Evolutionary conservation across 2,329 filamentous ascomycete species (phyloP), one percentile per base, ranked within the genome.

Genomic region (Dothidotthia symphoricarpi): DNA sequence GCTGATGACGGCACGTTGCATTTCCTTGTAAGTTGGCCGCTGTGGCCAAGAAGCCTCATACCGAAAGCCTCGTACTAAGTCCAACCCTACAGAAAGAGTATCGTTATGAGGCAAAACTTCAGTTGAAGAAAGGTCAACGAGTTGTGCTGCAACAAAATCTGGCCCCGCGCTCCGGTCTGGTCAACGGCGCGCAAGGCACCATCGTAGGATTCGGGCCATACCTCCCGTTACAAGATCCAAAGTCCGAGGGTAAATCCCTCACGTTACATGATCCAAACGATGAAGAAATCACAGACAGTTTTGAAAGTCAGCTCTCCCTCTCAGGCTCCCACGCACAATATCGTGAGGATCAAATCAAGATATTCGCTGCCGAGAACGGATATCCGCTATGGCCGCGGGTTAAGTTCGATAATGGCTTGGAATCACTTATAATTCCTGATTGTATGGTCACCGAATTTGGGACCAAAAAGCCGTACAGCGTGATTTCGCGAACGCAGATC

Each of bases 401-500:
- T 2, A 48, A 51, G 1, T 83, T 83, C 43, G 63, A 71, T 17
- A 78, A 79, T 39, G 72, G 73, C 1, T 5, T 30, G 0, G 55
- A 45, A 2, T 58, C 63, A 2, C 71, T 72, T 1, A 76, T 83
- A 16, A 73, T 68, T 25, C 71, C 80, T 0, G 68, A 75, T 9
- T 81, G 76, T 51, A 67, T 69, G 8, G 59, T 76, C 19, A 70
- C 66, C 13, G 64, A 75, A 35, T 45, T 77, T 0, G 76, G 76
- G 2, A 63, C 71, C 28, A 55, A 64, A 2, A 14, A 55, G 32
- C 75, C 76, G 0, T 75, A 74, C 45, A 74, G 69, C 24, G 49
- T 75, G 1, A 54, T 82, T 0, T 67, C 69, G 1, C 69, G 81
- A n/a, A 80, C 79, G 0, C 81, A 84, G 52, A 71, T 85, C 5